Conservation (phyloP, 345 rosid species). For the Ceriops zippeliana region DNA sequence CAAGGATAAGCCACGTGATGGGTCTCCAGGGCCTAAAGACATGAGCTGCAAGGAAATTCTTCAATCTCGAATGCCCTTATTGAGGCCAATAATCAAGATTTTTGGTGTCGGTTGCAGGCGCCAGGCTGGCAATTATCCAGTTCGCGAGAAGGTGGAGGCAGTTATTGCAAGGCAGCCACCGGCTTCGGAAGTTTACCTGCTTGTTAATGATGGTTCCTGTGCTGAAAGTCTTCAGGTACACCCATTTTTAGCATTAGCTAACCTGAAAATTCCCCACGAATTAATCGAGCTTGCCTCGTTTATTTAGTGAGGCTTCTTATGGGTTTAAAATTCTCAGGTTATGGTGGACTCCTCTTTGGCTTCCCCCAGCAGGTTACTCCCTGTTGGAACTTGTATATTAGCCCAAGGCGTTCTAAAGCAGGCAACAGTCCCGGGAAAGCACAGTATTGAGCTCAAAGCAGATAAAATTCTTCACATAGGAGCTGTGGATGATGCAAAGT, state of each 20-base stretch:
- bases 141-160: constrained; percentile 42
- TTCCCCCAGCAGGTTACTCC: constrained; percentile 42
- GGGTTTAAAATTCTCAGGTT: constrained; percentile 41
- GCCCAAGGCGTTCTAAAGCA: constrained; percentile 55
- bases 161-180: constrained; percentile 22
- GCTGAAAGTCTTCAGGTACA: constrained; percentile 55
- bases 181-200: constrained; percentile 35
- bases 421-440: constrained; percentile 32
- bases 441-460: constrained; percentile 51
- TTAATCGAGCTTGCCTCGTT: background rate
- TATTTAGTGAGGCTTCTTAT: background rate
- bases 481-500: constrained; percentile 52
- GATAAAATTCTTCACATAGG: constrained; percentile 80
- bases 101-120: constrained; percentile 37
- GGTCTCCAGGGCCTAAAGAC: constrained; percentile 23
- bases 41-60: constrained; percentile 61
- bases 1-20: constrained; percentile 7
- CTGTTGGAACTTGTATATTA: constrained; percentile 64
- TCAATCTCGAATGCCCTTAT: constrained; percentile 58
- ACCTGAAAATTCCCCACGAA: background rate
- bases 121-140: constrained; percentile 14
- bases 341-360: constrained; percentile 54
- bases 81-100: constrained; percentile 52
- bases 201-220: constrained; percentile 78
- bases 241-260: background rate